Evolutionary conservation across 208 protist species (phyloP), one percentile per base, ranked within the genome.

Genomic region (Wallacemonas rigidus): DNA sequence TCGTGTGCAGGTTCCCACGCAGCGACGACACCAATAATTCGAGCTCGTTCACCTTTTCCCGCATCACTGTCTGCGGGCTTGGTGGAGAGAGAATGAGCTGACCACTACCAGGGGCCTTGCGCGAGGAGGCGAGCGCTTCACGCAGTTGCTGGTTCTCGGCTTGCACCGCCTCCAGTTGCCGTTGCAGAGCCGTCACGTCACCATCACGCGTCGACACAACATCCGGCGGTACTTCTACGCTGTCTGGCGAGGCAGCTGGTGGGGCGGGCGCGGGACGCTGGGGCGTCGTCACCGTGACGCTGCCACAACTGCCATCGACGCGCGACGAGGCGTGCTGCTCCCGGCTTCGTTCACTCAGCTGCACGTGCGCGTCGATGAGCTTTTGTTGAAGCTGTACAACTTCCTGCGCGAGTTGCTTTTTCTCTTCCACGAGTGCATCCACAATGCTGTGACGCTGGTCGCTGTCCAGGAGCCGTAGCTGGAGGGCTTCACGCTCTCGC

Each of bases 1-100:
- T 79, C 12, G 81, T 80, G 36, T 75, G 65, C 39, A 90, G 63
- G 14, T 89, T 83, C 26, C 74, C 54, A 39, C 80, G 76, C 57
- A 88, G 68, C 41, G 76, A 38, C 1, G 77, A 54, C 2, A 92
- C 74, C 9, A 69, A 68, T 0, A 56, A 60, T 48, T 88, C 82
- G 9, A 92, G 78, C 72, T 79, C 48, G 0, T 50, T 71, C 40
- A 82, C 77, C 60, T 87, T 15, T 39, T 74, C 63, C 35, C 53
- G 63, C 73, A 72, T 41, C 2, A 53, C 35, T 6, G 9, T 41
- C 43, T 65, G 60, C 60, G 60, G 60, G 39, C 60, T 44, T 2
- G 12, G 12, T 40, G 41, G 3, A 0, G 43, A 61, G 63, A 79
- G 62, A 8, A 65, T 41, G 62, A 76, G 44, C 67, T 74, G 39